These are phyloP conservation scores for Musa schizocarpa DNA, from an alignment of 176 grass and related monocot species.

Conservation along the genomic window DNA sequence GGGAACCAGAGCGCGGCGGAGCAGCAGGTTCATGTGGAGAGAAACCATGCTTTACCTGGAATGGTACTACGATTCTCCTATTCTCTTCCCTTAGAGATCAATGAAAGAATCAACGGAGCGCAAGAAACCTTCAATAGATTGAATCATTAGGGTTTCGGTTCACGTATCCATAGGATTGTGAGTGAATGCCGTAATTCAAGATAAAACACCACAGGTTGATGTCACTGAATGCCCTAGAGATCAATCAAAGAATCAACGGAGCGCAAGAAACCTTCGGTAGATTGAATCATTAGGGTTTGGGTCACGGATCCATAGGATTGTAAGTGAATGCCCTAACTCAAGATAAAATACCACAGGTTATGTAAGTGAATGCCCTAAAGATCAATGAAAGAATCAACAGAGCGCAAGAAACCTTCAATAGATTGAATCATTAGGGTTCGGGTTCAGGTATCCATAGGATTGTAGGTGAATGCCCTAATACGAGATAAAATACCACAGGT, in stretches of 20 bases:
- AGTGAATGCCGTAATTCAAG: too few relatives aligned
- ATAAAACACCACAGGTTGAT: too few relatives aligned
- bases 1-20: neutral
- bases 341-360: too few relatives aligned
- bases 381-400: neutral
- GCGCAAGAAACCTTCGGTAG: too few relatives aligned
- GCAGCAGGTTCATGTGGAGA: slow-evolving; percentile 21
- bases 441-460: too few relatives aligned
- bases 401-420: too few relatives aligned
- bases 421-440: neutral
- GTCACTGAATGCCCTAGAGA: neutral
- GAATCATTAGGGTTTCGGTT: neutral
- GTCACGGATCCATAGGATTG: too few relatives aligned
- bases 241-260: neutral
- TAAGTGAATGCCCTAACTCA: too few relatives aligned
- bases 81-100: neutral
- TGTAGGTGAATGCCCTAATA: too few relatives aligned
- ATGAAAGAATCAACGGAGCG: neutral
- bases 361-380: neutral
- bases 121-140: too few relatives aligned
- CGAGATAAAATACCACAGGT: too few relatives aligned
- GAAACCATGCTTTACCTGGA: slow-evolving; percentile 34
- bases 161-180: too few relatives aligned
- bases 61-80: neutral
- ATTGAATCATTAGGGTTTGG: neutral